phyloP scores from a whole-genome alignment of 2,329 filamentous ascomycete species.

The Fusarium haematococcum region DNA sequence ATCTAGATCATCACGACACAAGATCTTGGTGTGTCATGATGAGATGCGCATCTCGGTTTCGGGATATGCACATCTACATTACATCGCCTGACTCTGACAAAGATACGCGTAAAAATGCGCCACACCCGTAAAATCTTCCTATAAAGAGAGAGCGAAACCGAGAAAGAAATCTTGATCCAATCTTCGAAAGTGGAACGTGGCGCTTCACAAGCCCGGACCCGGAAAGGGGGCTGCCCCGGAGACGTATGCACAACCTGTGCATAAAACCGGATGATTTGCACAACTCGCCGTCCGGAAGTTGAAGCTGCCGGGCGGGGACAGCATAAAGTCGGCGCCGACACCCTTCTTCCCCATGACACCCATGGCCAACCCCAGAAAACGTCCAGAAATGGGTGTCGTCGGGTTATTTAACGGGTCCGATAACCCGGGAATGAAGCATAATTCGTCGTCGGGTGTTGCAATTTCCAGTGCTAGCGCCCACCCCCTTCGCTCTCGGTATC shows the following conservation, averaged over 20 bases:
- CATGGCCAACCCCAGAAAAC: not conserved
- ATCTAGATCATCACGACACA: not conserved
- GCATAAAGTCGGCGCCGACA: constrained; percentile 21
- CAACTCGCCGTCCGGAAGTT: constrained; percentile 16
- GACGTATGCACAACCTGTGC: not conserved
- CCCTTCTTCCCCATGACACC: not conserved
- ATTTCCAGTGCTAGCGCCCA: not conserved
- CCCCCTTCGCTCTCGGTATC: not conserved
- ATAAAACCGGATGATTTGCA: constrained; percentile 18
- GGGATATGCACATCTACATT: not conserved
- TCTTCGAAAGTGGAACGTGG: not conserved
- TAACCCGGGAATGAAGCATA: not conserved
- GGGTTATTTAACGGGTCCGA: constrained; percentile 8
- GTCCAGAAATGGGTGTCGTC: not conserved
- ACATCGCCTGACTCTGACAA: not conserved
- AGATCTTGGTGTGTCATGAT: not conserved
- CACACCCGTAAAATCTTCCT: not conserved
- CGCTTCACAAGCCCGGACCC: not conserved
- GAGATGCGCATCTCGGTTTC: not conserved
- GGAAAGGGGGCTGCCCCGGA: constrained; percentile 18
- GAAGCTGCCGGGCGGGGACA: constrained; percentile 15
- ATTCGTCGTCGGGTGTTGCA: not conserved
- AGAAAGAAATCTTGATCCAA: not conserved
- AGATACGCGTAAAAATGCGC: not conserved
- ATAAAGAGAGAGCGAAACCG: not conserved